Evolutionary conservation across 2,329 filamentous ascomycete species (phyloP).

Genomic region (Dactylellina sp.): DNA sequence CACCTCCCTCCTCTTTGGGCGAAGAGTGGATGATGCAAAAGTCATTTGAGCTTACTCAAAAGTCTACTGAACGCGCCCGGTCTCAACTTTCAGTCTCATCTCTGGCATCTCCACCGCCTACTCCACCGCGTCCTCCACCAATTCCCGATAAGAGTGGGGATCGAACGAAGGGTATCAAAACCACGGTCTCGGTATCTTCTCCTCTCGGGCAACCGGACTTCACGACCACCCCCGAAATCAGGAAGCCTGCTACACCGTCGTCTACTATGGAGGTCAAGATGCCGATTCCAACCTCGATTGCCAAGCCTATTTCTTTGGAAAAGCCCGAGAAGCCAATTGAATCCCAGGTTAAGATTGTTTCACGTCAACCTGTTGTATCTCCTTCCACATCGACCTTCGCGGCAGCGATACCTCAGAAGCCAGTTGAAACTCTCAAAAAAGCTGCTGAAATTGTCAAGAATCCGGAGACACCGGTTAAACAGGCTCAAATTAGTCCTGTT

Average conservation of each 20-base stretch:
- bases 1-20: constrained; percentile 45
- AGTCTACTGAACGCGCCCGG: constrained; percentile 50
- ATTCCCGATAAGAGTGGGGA: constrained; percentile 52
- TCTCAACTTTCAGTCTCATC: constrained; percentile 54
- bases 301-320: constrained; percentile 52
- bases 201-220: constrained; percentile 42
- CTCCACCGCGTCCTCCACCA: constrained; percentile 49
- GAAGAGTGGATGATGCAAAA: constrained; percentile 56
- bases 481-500: background rate
- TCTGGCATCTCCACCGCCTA: constrained; percentile 47
- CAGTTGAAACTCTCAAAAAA: background rate
- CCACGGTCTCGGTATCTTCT: constrained; percentile 29
- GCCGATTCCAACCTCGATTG: constrained; percentile 50
- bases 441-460: too few relatives aligned
- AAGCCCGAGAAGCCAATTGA: constrained; percentile 51
- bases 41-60: constrained; percentile 39
- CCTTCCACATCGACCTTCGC: constrained; percentile 27
- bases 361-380: constrained; percentile 21
- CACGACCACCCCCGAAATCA: constrained; percentile 44
- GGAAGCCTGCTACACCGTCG: constrained; percentile 16
- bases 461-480: constrained; percentile 8
- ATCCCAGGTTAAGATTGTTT: constrained; percentile 52
- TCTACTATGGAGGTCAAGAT: constrained; percentile 47
- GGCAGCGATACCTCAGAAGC: background rate
- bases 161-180: constrained; percentile 33